phyloP scores from a whole-genome alignment of 768 basidiomycete species.

The Xerocomus spinulosus region DNA sequence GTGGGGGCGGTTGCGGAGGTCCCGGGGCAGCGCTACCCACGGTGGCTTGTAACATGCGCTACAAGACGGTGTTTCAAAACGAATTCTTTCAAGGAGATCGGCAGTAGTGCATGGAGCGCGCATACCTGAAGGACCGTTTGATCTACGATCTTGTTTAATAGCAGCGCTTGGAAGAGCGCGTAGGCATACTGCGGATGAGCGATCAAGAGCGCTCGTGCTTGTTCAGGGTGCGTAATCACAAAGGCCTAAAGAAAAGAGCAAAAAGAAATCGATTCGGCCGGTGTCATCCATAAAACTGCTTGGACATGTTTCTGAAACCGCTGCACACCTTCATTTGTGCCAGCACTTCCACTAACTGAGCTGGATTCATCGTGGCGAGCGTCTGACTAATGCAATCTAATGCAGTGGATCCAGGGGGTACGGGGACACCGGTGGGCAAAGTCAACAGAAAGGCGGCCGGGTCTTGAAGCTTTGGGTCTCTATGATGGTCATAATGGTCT shows the following conservation, averaged over 20 bases:
- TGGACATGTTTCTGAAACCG: slow-evolving; percentile 16
- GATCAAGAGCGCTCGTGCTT: slow-evolving; percentile 73
- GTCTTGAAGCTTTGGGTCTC: slow-evolving; percentile 37
- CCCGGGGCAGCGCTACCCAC: slow-evolving; percentile 26
- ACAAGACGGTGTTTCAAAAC: slow-evolving; percentile 16
- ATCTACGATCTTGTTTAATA: slow-evolving; percentile 92
- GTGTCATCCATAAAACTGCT: slow-evolving; percentile 20
- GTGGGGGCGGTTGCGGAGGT: slow-evolving; percentile 29
- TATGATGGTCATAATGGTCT: slow-evolving; percentile 29
- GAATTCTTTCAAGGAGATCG: slow-evolving; percentile 4
- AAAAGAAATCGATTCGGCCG: slow-evolving; percentile 5
- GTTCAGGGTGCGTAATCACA: slow-evolving; percentile 86
- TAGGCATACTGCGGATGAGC: slow-evolving; percentile 92
- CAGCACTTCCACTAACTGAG: slow-evolving; percentile 86
- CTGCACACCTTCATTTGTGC: slow-evolving; percentile 93
- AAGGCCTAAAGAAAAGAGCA: slow-evolving; percentile 65
- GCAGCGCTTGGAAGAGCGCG: slow-evolving; percentile 90
- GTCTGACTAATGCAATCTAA: slow-evolving; percentile 84
- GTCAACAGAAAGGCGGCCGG: slow-evolving; percentile 53
- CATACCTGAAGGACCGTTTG: slow-evolving; percentile 73
- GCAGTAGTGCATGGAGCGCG: slow-evolving; percentile 2
- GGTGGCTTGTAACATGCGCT: slow-evolving; percentile 52
- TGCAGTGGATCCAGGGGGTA: slow-evolving; percentile 65
- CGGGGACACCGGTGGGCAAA: slow-evolving; percentile 72
- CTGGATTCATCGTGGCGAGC: slow-evolving; percentile 77